Base-by-base conservation (phyloP, 176 grass and related monocot genomes). In the Paspalum notatum region DNA sequence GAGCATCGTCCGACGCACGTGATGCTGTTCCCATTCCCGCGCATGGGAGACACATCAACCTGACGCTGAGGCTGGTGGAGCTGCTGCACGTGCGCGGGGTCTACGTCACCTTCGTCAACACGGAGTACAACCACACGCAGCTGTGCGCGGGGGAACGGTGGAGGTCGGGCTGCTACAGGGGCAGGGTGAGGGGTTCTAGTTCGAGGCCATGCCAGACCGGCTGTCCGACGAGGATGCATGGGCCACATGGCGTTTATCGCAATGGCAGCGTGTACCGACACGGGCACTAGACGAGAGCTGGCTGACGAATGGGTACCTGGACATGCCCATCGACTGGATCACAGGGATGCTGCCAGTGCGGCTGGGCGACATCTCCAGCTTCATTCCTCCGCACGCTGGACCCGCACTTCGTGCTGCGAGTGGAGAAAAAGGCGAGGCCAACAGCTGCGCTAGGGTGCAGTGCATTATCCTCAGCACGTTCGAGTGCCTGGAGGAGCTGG, bases 271-370 rank as follows among this genome's bases (percentile, higher is more conserved):
- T n/a, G n/a, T n/a, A n/a, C n/a, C n/a, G 14, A 67, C 40, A 89
- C 39, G 14, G 21, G 83, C 66, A n/a, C n/a, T n/a, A 97, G 95
- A 92, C 50, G 90, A 87, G 47, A 92, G 83, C 59, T 79, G 68
- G 68, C 80, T 94, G 48, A 90, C 85, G 12, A 92, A 94, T 77
- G 95, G 95, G 39, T 94, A 91, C 85, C 92, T 97, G 4, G 90
- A 97, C 60, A 92, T 87, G 66, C 77, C 87, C 14, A 90, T 97
- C 75, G 85, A 94, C 80, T 94, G 95, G 92, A 94, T 97, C 79
- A 52, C 73, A 0, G 95, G 95, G 14, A 87, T 91, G 80, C 71
- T 59, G 38, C 20, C 80, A 11, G 82, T 94, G 65, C 44, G 87
- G 7, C 85, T 97, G 8, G 91, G 89, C 65, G 95, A 97, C 73